These are phyloP conservation scores for Exophiala viscosa DNA, from an alignment of 2,329 filamentous ascomycete species.

Conservation along the genomic window DNA sequence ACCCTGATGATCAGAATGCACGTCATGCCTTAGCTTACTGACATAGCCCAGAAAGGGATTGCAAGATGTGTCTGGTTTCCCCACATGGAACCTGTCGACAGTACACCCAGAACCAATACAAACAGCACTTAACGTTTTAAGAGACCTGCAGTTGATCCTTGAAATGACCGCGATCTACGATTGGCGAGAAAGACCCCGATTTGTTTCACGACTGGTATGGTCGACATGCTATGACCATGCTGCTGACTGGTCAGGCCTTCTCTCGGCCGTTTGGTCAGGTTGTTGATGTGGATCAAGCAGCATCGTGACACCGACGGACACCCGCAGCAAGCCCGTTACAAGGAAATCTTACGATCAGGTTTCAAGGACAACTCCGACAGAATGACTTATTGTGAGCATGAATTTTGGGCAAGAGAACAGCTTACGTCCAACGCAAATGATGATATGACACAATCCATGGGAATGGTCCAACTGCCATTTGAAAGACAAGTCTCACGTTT, in stretches of 20 bases:
- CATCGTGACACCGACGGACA: slow-evolving; percentile 22
- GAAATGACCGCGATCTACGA: slow-evolving; percentile 1
- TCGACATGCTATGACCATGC: slow-evolving; percentile 10
- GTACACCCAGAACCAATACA: slow-evolving; percentile 16
- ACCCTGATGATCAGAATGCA: slow-evolving; percentile 10
- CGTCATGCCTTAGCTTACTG: slow-evolving; percentile 9
- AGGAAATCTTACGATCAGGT: slow-evolving; percentile 25
- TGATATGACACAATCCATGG: slow-evolving; percentile 20
- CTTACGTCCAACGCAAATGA: slow-evolving; percentile 13
- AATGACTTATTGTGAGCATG: slow-evolving; percentile 16
- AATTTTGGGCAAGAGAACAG: slow-evolving; percentile 6
- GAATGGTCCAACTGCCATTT: slow-evolving; percentile 7
- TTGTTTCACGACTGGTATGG: slow-evolving; percentile 25
- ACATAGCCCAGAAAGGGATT: slow-evolving; percentile 5
- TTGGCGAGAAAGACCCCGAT: slow-evolving; percentile 10
- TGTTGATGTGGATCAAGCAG: slow-evolving; percentile 21
- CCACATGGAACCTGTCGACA: slow-evolving; percentile 24
- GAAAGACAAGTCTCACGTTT: slow-evolving; percentile 1
- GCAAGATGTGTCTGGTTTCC: slow-evolving; percentile 18
- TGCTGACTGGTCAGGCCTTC: slow-evolving; percentile 18
- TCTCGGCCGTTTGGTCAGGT: slow-evolving; percentile 18
- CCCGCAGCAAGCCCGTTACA: slow-evolving; percentile 24
- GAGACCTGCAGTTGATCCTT: slow-evolving; percentile 13
- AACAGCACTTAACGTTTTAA: slow-evolving; percentile 9
- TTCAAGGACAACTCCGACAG: slow-evolving; percentile 22